Base-by-base conservation (phyloP, 2,329 filamentous ascomycete genomes). In the Colletotrichum navitas region DNA sequence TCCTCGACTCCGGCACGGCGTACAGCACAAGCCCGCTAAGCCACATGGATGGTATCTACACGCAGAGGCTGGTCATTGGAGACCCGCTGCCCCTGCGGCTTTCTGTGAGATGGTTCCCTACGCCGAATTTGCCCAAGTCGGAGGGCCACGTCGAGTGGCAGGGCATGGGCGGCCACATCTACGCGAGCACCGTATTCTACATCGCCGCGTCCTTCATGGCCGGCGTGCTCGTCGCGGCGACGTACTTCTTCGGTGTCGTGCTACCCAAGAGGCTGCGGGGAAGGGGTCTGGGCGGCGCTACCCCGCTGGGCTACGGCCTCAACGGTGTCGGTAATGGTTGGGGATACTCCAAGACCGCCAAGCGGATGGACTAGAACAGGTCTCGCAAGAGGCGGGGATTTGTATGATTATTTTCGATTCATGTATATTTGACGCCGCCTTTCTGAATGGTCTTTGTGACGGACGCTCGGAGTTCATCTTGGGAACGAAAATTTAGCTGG, bases 91-190 rank as follows among this genome's bases (percentile, higher is more conserved):
- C 93, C 0, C 85, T 98, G 76, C 87, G 86, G 55, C 93, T 98
- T 77, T 92, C 90, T 51, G 91, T 98, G 18, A 86, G 94, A 55
- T 98, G 96, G 96, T 96, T 95, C 80, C 92, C 92, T 1, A 92
- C 89, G 32, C 91, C 93, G 0, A 85, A 87, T 47, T 84, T 95
- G 74, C 93, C 93, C 74, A 88, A 87, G 79, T 89, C 86, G n/a
- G 89, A 90, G 79, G 90, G 90, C 14, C 85, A 83, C 72, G 88
- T 91, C 7, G 88, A 90, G 80, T 91, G 90, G 90, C 85, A 87
- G 71, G 90, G 90, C 4, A 86, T 91, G 81, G 89, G 89, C 21
- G 88, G 89, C 0, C 89, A 91, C 74, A 85, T 91, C 41, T 90
- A 89, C 77, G 87, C 88, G 10, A 90, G 88, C 78, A 91, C 89